Evolutionary conservation across 148 eudicot species (phyloP).

Genomic region (Camellia granthamiana): DNA sequence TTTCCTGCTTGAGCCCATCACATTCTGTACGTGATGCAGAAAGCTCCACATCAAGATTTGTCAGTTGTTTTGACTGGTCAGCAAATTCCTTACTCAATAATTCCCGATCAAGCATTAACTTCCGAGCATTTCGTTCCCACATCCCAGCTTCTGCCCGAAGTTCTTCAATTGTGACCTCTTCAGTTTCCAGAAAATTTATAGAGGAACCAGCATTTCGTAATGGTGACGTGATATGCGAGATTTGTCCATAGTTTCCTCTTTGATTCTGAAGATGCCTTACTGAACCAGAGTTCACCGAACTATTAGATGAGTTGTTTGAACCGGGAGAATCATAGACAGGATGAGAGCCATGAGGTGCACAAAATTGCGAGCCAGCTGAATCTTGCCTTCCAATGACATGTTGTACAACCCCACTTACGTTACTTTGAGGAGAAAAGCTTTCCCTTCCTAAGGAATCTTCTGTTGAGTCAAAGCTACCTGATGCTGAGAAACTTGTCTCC

Average conservation of each 20-base stretch:
- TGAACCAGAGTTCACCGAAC: slow-evolving; percentile 31
- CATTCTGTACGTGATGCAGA: slow-evolving; percentile 44
- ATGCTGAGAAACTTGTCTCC: slow-evolving; percentile 59
- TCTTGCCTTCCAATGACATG: slow-evolving; percentile 38
- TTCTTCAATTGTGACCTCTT: slow-evolving; percentile 45
- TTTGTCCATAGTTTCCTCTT: slow-evolving; percentile 25
- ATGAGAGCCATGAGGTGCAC: slow-evolving; percentile 27
- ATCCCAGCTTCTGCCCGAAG: slow-evolving; percentile 42
- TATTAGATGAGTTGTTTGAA: slow-evolving; percentile 31
- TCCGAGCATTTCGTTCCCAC: slow-evolving; percentile 62
- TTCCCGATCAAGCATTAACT: slow-evolving; percentile 41
- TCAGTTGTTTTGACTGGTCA: slow-evolving; percentile 40
- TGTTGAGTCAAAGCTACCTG: slow-evolving; percentile 50
- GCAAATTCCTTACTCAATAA: slow-evolving; percentile 37
- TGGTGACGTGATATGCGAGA: slow-evolving; percentile 31
- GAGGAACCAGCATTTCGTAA: slow-evolving; percentile 32
- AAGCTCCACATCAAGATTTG: slow-evolving; percentile 45
- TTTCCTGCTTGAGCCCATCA: slow-evolving; percentile 41
- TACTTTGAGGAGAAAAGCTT: slow-evolving; percentile 28
- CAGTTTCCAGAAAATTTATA: slow-evolving; percentile 40
- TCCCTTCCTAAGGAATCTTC: slow-evolving; percentile 49
- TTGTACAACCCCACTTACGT: slow-evolving; percentile 24
- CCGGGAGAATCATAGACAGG: slow-evolving; percentile 29
- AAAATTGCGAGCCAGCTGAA: slow-evolving; percentile 30
- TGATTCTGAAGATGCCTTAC: slow-evolving; percentile 22